Percentiles rank a stretch among this genome's conserved stretches.
These are phyloP conservation scores for Diaporthe nobilis DNA, from an alignment of 2,329 filamentous ascomycete genomes.

Conservation along the genomic window DNA sequence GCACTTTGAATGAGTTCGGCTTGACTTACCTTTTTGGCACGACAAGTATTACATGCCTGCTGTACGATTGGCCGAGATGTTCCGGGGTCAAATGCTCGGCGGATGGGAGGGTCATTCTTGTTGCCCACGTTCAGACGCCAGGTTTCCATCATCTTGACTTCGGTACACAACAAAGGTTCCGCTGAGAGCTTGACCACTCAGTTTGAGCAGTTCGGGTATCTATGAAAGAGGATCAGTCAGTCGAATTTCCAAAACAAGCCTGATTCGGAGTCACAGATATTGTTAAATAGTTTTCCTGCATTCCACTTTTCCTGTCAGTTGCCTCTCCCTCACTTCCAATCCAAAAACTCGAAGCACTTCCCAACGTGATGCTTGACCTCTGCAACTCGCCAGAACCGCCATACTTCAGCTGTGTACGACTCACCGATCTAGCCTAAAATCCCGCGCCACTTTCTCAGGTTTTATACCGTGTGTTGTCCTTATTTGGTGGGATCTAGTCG, in stretches of 20 bases:
- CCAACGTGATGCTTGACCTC: not conserved
- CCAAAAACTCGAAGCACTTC: not conserved
- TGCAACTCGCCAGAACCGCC: not conserved
- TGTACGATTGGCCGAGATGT: constrained; percentile 37
- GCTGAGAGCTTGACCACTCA: not conserved
- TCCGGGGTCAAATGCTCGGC: not conserved
- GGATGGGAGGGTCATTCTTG: constrained; percentile 29
- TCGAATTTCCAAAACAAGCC: too few species aligned
- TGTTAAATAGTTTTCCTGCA: not conserved
- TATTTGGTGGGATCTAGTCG: not conserved
- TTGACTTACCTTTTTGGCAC: constrained; percentile 36
- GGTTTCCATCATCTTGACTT: not conserved
- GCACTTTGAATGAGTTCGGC: not conserved
- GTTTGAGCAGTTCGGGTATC: too few species aligned
- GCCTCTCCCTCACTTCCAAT: not conserved
- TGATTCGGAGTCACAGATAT: not conserved
- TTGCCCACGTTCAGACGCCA: not conserved
- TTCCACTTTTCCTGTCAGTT: not conserved
- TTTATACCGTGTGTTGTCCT: not conserved
- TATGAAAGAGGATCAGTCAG: too few species aligned
- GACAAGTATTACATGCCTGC: constrained; percentile 40
- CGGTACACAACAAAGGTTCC: not conserved
- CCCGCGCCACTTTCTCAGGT: not conserved
- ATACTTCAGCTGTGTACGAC: not conserved
- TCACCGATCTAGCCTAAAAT: not conserved